Evolutionary conservation across 1,284 basidiomycete genomes (phyloP).

Genomic region (Puccinia brachypodii): DNA sequence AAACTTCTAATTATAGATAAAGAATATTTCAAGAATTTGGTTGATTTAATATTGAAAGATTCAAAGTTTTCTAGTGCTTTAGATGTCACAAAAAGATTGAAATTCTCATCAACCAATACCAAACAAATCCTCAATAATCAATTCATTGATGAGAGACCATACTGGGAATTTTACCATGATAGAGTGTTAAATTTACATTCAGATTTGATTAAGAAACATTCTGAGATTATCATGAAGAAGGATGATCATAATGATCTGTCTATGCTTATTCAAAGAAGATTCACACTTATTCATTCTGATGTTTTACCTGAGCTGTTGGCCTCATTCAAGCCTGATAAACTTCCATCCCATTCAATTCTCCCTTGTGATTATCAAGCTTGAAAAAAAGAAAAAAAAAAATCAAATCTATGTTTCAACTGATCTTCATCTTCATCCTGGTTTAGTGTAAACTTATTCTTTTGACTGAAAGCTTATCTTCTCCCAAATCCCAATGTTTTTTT

Average conservation of each 20-base stretch:
- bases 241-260: not conserved
- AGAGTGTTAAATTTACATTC: not conserved
- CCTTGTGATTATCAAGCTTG: no score
- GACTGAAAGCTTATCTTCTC: no score
- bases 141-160: not conserved
- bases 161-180: not conserved
- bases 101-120: not conserved
- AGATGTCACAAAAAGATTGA: not conserved
- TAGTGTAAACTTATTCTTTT: no score
- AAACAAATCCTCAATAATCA: not conserved
- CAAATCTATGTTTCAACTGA: no score
- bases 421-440: no score
- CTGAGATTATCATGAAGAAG: not conserved
- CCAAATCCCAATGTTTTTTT: no score
- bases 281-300: not conserved
- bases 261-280: not conserved
- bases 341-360: no score
- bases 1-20: not conserved
- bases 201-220: not conserved
- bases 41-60: not conserved
- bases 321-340: no score
- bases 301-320: no score
- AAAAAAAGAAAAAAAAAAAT: no score
- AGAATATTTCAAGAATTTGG: not conserved
- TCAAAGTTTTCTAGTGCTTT: not conserved